These are phyloP conservation scores for Coemansia guatemalensis DNA, from an alignment of 192 early-diverging fungal species.

Conservation along the genomic window DNA sequence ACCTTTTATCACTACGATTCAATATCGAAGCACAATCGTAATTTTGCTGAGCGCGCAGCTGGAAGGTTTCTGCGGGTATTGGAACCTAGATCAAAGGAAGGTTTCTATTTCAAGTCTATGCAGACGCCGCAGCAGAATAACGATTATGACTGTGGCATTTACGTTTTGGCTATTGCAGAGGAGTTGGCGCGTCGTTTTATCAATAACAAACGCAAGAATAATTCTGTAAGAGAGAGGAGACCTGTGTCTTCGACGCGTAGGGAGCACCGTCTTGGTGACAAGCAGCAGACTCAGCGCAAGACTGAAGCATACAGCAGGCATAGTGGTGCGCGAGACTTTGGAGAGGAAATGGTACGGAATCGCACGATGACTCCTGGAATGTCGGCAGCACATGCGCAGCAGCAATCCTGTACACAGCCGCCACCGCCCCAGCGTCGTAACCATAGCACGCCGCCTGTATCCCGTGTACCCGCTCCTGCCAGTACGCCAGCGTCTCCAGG, in stretches of 20 bases:
- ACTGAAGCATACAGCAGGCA: background rate
- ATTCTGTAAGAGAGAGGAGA: background rate
- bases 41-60: slow-evolving; percentile 51
- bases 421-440: slow-evolving; percentile 6
- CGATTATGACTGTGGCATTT: slow-evolving; percentile 52
- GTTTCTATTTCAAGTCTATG: slow-evolving; percentile 55
- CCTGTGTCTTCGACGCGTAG: background rate
- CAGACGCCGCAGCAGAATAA: slow-evolving; percentile 57
- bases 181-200: slow-evolving; percentile 48
- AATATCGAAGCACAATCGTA: slow-evolving; percentile 42
- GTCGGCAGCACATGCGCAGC: slow-evolving; percentile 12
- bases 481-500: slow-evolving; percentile 12
- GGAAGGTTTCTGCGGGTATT: slow-evolving; percentile 44
- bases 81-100: slow-evolving; percentile 38
- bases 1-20: slow-evolving; percentile 56
- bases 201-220: slow-evolving; percentile 27
- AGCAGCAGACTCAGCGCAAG: background rate
- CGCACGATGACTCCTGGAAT: slow-evolving; percentile 8
- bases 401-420: slow-evolving; percentile 9
- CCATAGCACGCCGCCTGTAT: slow-evolving; percentile 12
- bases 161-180: slow-evolving; percentile 52
- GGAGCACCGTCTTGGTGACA: background rate
- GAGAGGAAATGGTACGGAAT: slow-evolving; percentile 2
- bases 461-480: slow-evolving; percentile 3
- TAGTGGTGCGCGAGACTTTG: slow-evolving; percentile 23